phyloP scores from a whole-genome alignment of 2,329 filamentous ascomycete species.

The Fusarium sp. region DNA sequence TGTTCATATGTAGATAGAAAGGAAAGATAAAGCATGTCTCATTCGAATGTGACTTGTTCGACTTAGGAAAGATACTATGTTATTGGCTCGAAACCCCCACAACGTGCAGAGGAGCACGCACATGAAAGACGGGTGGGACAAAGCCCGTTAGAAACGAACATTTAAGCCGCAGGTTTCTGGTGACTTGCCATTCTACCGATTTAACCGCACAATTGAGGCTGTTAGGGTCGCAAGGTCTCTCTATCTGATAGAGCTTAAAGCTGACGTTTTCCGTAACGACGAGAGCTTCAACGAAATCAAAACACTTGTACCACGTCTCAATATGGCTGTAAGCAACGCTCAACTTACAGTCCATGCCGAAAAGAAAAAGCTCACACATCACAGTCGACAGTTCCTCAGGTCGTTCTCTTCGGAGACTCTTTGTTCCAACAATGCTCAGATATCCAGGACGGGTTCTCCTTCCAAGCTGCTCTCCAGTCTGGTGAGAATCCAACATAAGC shows the following conservation, averaged over 20 bases:
- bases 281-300: not conserved
- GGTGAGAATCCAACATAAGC: constrained; percentile 57
- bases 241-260: not conserved
- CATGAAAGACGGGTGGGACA: constrained; percentile 30
- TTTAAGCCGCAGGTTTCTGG: constrained; percentile 16
- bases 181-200: not conserved
- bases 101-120: constrained; percentile 2
- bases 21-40: not conserved
- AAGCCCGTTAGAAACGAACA: constrained; percentile 3
- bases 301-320: not conserved
- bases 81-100: constrained; percentile 39
- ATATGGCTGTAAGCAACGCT: constrained; percentile 36
- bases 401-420: constrained; percentile 90
- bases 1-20: not conserved
- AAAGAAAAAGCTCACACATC: not conserved
- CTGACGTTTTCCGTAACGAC: constrained; percentile 1
- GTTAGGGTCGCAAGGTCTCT: not conserved
- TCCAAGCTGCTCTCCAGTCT: constrained; percentile 75
- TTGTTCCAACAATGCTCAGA: constrained; percentile 77
- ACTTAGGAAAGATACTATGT: not conserved
- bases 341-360: not conserved
- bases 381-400: constrained; percentile 70
- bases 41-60: constrained; percentile 13
- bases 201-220: constrained; percentile 18
- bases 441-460: constrained; percentile 74